Conservation (phyloP, 192 early-diverging fungal genomes). For the Rhizoclosmatium sp. region DNA sequence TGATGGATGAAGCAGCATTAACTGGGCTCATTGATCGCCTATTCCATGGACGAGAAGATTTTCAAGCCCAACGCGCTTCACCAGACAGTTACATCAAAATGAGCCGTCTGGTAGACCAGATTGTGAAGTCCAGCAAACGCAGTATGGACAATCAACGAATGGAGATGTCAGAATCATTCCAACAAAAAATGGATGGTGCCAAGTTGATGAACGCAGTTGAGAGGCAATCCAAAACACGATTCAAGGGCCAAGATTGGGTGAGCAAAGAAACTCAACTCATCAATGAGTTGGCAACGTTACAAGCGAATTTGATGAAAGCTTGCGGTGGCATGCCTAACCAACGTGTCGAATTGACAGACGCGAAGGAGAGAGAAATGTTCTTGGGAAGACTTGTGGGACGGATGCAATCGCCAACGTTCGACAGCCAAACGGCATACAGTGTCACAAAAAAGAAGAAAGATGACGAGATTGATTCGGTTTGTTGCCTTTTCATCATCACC, state of each 20-base stretch:
- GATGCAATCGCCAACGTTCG: slow-evolving; percentile 23
- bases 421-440: slow-evolving; percentile 26
- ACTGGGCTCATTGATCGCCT: slow-evolving; percentile 44
- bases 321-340: slow-evolving; percentile 20
- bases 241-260: slow-evolving; percentile 47
- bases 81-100: slow-evolving; percentile 5
- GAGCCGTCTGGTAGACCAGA: slow-evolving; percentile 47
- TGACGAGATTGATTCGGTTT: slow-evolving; percentile 28
- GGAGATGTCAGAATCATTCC: slow-evolving; percentile 23
- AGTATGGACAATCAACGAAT: slow-evolving; percentile 50
- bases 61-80: slow-evolving; percentile 37
- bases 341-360: slow-evolving; percentile 24
- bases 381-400: slow-evolving; percentile 16
- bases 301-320: slow-evolving; percentile 23
- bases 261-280: slow-evolving; percentile 43
- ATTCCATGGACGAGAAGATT: slow-evolving; percentile 43
- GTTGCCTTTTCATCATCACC: not conserved
- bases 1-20: slow-evolving; percentile 50
- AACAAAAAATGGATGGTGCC: slow-evolving; percentile 42
- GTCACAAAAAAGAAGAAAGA: slow-evolving; percentile 29
- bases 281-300: slow-evolving; percentile 36
- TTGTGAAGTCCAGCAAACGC: slow-evolving; percentile 41
- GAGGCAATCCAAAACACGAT: slow-evolving; percentile 43
- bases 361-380: slow-evolving; percentile 27
- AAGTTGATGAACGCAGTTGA: slow-evolving; percentile 36